phyloP scores from a whole-genome alignment of 805 yeast species.

The Sungouiozyma ichnusensis region DNA sequence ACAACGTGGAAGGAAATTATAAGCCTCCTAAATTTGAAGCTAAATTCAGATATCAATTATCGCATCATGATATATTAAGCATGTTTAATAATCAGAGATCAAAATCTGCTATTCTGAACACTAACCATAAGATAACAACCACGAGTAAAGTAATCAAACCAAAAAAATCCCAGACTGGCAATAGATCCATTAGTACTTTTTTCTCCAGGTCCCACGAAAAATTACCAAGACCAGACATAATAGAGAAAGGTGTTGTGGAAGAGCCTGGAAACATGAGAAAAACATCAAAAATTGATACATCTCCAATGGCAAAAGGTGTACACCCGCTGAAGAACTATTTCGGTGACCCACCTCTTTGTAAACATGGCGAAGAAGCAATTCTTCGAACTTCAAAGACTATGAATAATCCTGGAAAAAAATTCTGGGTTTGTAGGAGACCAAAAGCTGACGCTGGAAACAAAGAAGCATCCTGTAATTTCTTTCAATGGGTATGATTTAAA shows the following conservation, averaged over 20 bases:
- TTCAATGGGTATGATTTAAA: conserved; percentile 37
- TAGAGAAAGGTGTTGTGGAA: background rate
- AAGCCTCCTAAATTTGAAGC: conserved; percentile 43
- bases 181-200: conserved; percentile 8
- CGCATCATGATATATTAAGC: conserved; percentile 27
- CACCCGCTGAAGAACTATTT: conserved; percentile 11
- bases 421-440: conserved; percentile 43
- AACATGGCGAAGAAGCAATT: conserved; percentile 38
- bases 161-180: conserved; percentile 1
- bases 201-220: background rate
- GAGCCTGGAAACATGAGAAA: background rate
- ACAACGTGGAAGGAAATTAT: background rate
- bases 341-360: conserved; percentile 35
- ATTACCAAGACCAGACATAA: background rate
- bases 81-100: conserved; percentile 24
- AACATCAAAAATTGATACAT: background rate
- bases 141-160: background rate
- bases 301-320: background rate
- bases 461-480: conserved; percentile 40
- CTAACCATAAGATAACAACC: background rate
- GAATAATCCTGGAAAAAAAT: conserved; percentile 38
- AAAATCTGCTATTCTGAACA: background rate
- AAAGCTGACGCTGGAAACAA: conserved; percentile 21
- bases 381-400: conserved; percentile 36
- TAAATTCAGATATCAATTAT: conserved; percentile 34